Conservation (phyloP, 495 filamentous ascomycete species). For the Sporormia fimetaria region DNA sequence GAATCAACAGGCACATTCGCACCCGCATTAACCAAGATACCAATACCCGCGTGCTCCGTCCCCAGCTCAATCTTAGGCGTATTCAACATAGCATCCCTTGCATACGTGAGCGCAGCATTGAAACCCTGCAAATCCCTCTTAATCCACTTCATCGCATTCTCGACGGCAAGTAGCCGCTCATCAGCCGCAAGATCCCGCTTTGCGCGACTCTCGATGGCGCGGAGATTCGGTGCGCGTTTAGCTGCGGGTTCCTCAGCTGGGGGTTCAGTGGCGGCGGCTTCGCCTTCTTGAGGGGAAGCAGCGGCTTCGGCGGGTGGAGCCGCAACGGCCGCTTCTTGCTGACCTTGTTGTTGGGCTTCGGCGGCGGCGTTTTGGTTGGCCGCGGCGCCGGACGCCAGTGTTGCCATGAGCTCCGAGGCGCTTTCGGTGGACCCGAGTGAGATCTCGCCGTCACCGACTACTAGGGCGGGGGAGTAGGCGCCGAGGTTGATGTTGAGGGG, state of each 20-base stretch:
- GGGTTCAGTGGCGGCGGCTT: no score
- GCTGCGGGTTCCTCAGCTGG: slow-evolving; percentile 16
- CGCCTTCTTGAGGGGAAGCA: slow-evolving; percentile 2
- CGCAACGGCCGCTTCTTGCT: slow-evolving; percentile 9
- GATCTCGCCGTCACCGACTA: slow-evolving; percentile 49
- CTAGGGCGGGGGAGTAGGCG: slow-evolving; percentile 47
- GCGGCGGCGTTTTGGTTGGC: slow-evolving; percentile 1
- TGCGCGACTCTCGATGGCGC: slow-evolving; percentile 4
- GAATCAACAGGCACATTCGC: slow-evolving; percentile 24
- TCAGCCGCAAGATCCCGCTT: slow-evolving; percentile 10
- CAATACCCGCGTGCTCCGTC: slow-evolving; percentile 21
- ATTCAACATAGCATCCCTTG: slow-evolving; percentile 26
- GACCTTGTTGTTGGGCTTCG: slow-evolving; percentile 10
- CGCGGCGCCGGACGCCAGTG: slow-evolving; percentile 24
- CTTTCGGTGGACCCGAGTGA: slow-evolving; percentile 38
- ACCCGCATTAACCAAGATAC: slow-evolving; percentile 25
- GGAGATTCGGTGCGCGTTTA: slow-evolving; percentile 15
- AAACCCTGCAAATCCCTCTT: slow-evolving; percentile 27
- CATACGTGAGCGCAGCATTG: slow-evolving; percentile 25
- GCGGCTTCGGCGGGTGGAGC: slow-evolving; percentile 1
- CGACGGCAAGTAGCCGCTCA: slow-evolving; percentile 7
- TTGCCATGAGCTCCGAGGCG: slow-evolving; percentile 34
- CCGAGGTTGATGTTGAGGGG: slow-evolving; percentile 50
- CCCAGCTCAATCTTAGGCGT: slow-evolving; percentile 27
- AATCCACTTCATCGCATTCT: slow-evolving; percentile 21